Conservation (phyloP, 2,329 filamentous ascomycete species). For the Trichoderma brevicompactum region DNA sequence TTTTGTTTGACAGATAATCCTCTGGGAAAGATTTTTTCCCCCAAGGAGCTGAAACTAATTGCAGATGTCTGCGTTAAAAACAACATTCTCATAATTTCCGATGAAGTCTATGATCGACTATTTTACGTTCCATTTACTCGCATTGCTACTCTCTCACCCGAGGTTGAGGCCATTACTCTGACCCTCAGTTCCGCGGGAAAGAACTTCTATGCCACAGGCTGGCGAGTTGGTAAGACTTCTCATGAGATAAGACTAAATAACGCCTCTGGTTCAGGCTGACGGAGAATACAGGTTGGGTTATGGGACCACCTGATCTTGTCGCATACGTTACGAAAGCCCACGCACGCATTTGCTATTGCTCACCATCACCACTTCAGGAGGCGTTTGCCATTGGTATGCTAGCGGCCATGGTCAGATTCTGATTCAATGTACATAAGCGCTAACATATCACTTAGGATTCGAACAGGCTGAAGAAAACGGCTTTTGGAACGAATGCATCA, state of each 20-base stretch:
- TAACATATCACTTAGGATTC: background rate
- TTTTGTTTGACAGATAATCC: background rate
- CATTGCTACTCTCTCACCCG: slow-evolving; percentile 11
- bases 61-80: slow-evolving; percentile 18
- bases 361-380: slow-evolving; percentile 14
- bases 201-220: slow-evolving; percentile 20
- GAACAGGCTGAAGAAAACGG: slow-evolving; percentile 14
- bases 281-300: background rate
- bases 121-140: slow-evolving; percentile 16
- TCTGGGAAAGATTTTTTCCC: slow-evolving; percentile 7
- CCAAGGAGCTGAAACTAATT: slow-evolving; percentile 4
- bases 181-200: slow-evolving; percentile 15
- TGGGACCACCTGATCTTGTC: slow-evolving; percentile 3
- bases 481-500: slow-evolving; percentile 14
- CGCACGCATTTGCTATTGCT: slow-evolving; percentile 11
- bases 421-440: background rate
- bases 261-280: background rate
- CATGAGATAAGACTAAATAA: too few relatives aligned
- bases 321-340: slow-evolving; percentile 12
- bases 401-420: too few relatives aligned
- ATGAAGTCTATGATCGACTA: slow-evolving; percentile 14
- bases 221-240: slow-evolving; percentile 7
- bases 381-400: slow-evolving; percentile 16
- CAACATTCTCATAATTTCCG: slow-evolving; percentile 15
- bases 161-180: slow-evolving; percentile 7